A percentile compares a stretch with the other conserved stretches of the same genome.
Evolutionary conservation across 1,284 basidiomycete genomes (phyloP).

Genomic region (Cronartium quercuum): DNA sequence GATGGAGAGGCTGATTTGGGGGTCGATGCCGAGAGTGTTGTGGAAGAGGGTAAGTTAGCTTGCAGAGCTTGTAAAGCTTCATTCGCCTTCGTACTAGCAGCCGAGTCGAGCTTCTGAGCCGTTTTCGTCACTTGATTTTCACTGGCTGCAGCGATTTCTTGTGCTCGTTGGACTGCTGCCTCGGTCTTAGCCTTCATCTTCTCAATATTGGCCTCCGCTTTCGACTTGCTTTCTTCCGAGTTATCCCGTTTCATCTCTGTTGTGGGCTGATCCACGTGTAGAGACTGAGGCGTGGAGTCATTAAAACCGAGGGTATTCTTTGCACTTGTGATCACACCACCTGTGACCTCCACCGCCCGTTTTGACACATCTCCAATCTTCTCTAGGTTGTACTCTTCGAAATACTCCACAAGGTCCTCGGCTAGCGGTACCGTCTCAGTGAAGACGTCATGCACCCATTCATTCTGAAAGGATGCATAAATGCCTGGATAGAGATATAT

Average conservation of each 20-base stretch:
- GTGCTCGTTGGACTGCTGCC: slow-evolving; percentile 19
- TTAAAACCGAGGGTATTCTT: slow-evolving; percentile 5
- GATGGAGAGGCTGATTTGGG: not conserved
- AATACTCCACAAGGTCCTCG: slow-evolving; percentile 68
- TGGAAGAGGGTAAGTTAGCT: not conserved
- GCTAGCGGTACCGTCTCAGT: slow-evolving; percentile 68
- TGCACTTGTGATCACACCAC: slow-evolving; percentile 2
- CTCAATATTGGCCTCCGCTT: not conserved
- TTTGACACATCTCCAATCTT: slow-evolving; percentile 27
- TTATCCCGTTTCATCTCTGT: not conserved
- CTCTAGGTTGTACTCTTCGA: slow-evolving; percentile 59
- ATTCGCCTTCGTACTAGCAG: not conserved
- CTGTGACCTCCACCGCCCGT: slow-evolving; percentile 1
- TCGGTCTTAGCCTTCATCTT: slow-evolving; percentile 22
- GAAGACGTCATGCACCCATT: slow-evolving; percentile 72
- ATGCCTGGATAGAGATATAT: slow-evolving; percentile 11
- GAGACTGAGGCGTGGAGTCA: not conserved
- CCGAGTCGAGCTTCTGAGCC: not conserved
- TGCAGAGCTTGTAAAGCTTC: not conserved
- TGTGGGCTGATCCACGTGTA: not conserved
- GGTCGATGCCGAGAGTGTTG: not conserved
- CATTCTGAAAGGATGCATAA: slow-evolving; percentile 66
- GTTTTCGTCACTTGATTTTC: not conserved
- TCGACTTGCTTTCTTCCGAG: not conserved
- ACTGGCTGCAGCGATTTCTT: not conserved